Evolutionary conservation across 257 asterid species (phyloP).

Genomic region (Ocimum tenuiflorum): DNA sequence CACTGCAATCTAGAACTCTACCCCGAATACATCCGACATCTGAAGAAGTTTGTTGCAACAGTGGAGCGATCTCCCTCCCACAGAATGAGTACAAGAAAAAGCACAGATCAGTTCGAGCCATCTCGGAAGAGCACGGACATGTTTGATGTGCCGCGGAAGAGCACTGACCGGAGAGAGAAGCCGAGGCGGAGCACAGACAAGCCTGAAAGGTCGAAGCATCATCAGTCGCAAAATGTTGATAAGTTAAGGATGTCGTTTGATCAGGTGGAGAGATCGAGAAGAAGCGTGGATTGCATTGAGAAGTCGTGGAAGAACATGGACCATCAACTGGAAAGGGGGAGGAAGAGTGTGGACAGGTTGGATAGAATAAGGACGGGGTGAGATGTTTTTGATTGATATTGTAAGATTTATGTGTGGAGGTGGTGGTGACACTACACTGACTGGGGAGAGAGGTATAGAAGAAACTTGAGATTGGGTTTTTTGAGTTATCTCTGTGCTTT

Average conservation of each 20-base stretch:
- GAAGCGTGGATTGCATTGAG: conserved; percentile 75
- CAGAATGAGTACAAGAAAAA: conserved; percentile 60
- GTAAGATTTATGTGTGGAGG: conserved; percentile 29
- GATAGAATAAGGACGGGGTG: conserved; percentile 57
- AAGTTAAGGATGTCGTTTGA: conserved; percentile 57
- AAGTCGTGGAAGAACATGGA: conserved; percentile 69
- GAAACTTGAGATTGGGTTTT: conserved; percentile 17
- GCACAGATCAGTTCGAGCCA: conserved; percentile 60
- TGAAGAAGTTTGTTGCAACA: conserved; percentile 65
- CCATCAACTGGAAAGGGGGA: conserved; percentile 58
- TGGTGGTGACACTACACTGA: no score
- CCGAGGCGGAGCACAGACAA: conserved; percentile 73
- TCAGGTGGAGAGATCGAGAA: conserved; percentile 75
- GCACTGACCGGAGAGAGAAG: conserved; percentile 79
- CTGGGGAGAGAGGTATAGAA: no score
- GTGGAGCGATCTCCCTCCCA: conserved; percentile 68
- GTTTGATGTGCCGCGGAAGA: conserved; percentile 67
- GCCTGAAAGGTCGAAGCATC: conserved; percentile 49
- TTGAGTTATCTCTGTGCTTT: background rate
- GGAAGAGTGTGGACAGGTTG: conserved; percentile 74
- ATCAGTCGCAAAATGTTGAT: conserved; percentile 42
- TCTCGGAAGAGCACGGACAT: conserved; percentile 65
- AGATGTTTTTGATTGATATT: conserved; percentile 9
- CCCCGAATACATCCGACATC: conserved; percentile 47
- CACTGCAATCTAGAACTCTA: no score